Percentiles rank a stretch among this genome's conserved stretches.
Conservation (phyloP, 2,329 filamentous ascomycete species). For the Fusarium sp. region DNA sequence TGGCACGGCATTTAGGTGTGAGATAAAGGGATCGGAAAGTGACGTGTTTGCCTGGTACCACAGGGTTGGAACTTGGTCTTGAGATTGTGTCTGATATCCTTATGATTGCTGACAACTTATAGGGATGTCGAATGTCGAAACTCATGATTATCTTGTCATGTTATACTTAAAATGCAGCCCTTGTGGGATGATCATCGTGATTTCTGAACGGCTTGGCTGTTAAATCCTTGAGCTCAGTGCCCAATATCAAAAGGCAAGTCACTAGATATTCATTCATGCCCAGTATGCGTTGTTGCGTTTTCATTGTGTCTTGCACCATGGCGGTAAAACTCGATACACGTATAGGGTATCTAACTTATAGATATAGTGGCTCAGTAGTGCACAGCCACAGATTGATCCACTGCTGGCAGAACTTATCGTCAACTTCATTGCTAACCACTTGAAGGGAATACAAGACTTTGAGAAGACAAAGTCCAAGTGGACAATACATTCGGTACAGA, state of each 20-base stretch:
- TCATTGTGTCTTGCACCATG: neutral
- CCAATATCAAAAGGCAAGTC: neutral
- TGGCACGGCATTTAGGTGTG: conserved; percentile 15
- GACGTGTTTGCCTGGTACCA: conserved; percentile 26
- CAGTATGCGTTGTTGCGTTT: neutral
- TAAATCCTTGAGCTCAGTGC: neutral
- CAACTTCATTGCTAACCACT: conserved; percentile 36
- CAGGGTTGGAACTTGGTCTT: conserved; percentile 7
- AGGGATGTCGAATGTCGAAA: conserved; percentile 2
- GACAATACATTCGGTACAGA: conserved; percentile 7
- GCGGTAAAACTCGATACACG: neutral
- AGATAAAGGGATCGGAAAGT: conserved; percentile 22
- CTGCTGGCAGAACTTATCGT: conserved; percentile 44
- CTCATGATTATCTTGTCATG: conserved; percentile 17
- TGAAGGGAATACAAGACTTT: conserved; percentile 25
- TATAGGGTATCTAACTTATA: conserved; percentile 2
- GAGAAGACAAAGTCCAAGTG: conserved; percentile 31
- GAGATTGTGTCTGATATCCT: neutral
- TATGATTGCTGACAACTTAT: neutral
- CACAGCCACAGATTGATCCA: conserved; percentile 40
- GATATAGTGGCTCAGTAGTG: conserved; percentile 23
- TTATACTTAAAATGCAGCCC: neutral
- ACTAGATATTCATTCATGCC: neutral
- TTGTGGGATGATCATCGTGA: neutral
- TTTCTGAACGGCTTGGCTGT: neutral